phyloP scores from a whole-genome alignment of 164 flowering plant species.

The Echeveria elegans region DNA sequence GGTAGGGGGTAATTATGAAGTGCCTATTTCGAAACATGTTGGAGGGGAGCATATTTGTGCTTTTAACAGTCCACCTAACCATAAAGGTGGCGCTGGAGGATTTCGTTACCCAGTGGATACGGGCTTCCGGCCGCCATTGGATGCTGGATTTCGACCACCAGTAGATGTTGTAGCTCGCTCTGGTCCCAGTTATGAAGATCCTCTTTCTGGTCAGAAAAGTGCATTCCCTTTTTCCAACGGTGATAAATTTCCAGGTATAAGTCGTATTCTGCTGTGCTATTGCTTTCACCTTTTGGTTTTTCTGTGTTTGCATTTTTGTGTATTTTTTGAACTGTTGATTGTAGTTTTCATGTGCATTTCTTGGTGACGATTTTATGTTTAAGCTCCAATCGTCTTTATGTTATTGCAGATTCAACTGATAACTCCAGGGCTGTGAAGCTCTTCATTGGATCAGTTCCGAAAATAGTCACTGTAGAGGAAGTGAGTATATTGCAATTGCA shows the following conservation, averaged over 20 bases:
- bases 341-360: neutral
- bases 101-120: constrained; percentile 11
- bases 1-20: neutral
- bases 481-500: constrained; percentile 32
- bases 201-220: constrained; percentile 61
- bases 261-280: neutral
- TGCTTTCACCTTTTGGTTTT: neutral
- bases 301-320: neutral
- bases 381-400: constrained; percentile 3
- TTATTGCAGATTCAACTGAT: constrained; percentile 46
- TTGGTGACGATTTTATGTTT: neutral
- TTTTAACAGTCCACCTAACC: constrained; percentile 33
- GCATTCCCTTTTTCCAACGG: constrained; percentile 41
- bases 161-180: constrained; percentile 16
- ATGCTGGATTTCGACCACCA: constrained; percentile 11
- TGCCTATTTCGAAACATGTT: neutral
- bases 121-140: neutral
- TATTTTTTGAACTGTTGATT: neutral
- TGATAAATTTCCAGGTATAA: constrained; percentile 45
- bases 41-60: constrained; percentile 10
- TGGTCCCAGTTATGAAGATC: constrained; percentile 16
- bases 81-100: constrained; percentile 19
- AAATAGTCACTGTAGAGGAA: constrained; percentile 82
- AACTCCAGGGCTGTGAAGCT: constrained; percentile 67
- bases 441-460: constrained; percentile 92